Evolutionary conservation across 2,329 filamentous ascomycete genomes (phyloP).

Genomic region (Rasamsonia emersonii): DNA sequence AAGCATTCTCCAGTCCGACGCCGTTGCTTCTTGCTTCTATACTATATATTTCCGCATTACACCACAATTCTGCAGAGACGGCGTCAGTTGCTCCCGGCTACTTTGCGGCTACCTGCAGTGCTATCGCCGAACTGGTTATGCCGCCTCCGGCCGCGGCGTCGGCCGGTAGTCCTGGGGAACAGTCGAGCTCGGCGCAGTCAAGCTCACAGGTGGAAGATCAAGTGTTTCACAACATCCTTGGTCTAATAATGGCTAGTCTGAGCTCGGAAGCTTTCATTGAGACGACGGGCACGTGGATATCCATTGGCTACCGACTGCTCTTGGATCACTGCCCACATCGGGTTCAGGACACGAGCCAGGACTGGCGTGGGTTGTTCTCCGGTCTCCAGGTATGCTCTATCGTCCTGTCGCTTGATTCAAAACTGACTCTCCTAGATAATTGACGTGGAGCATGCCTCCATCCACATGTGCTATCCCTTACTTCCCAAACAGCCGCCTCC

Average conservation of each 20-base stretch:
- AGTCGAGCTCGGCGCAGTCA: background rate
- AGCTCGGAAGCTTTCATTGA: slow-evolving; percentile 21
- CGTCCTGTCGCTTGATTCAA: background rate
- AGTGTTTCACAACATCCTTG: slow-evolving; percentile 19
- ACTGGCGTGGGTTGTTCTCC: slow-evolving; percentile 19
- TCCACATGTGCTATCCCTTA: slow-evolving; percentile 22
- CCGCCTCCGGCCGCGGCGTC: slow-evolving; percentile 4
- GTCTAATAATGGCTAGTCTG: slow-evolving; percentile 22
- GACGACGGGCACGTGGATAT: slow-evolving; percentile 21
- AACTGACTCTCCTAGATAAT: slow-evolving; percentile 13
- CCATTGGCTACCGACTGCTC: slow-evolving; percentile 20
- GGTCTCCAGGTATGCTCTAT: slow-evolving; percentile 16
- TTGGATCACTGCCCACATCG: slow-evolving; percentile 17
- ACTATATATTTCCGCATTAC: slow-evolving; percentile 21
- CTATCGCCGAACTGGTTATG: slow-evolving; percentile 17
- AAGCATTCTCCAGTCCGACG: slow-evolving; percentile 17
- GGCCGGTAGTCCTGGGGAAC: background rate
- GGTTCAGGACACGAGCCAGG: slow-evolving; percentile 7
- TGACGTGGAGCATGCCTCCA: slow-evolving; percentile 23
- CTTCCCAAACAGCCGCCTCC: slow-evolving; percentile 17
- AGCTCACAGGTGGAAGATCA: slow-evolving; percentile 6
- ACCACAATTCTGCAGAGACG: slow-evolving; percentile 13
- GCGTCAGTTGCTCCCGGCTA: slow-evolving; percentile 14
- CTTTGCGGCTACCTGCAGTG: slow-evolving; percentile 17
- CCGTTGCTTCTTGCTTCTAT: slow-evolving; percentile 20